Conservation (phyloP, 306 rosid genomes). For the Ammopiptanthus mongolicus region DNA sequence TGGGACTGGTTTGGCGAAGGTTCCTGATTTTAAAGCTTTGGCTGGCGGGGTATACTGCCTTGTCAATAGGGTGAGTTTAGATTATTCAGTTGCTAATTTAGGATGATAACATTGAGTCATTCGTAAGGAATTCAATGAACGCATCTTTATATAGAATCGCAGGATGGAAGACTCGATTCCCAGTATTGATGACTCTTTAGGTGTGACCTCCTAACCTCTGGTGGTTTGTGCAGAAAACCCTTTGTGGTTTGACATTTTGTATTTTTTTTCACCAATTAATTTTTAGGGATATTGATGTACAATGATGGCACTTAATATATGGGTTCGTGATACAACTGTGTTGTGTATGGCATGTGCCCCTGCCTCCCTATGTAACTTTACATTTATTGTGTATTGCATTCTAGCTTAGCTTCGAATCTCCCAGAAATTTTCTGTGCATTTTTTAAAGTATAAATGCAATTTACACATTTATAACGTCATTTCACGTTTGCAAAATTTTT, state of each 20-base stretch:
- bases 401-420: neutral
- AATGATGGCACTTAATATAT: constrained; percentile 29
- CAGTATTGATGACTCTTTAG: constrained; percentile 49
- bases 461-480: neutral
- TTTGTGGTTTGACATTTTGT: constrained; percentile 39
- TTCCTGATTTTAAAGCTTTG: constrained; percentile 41
- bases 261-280: constrained; percentile 17
- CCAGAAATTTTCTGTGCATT: neutral
- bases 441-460: neutral
- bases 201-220: constrained; percentile 58
- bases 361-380: neutral
- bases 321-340: constrained; percentile 26
- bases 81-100: constrained; percentile 72
- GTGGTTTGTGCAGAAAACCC: constrained; percentile 76
- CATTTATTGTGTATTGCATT: neutral
- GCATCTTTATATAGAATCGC: constrained; percentile 29
- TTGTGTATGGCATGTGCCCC: neutral
- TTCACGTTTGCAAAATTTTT: no score
- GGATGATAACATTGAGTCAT: constrained; percentile 45
- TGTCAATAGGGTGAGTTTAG: constrained; percentile 62
- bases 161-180: constrained; percentile 42
- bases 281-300: constrained; percentile 35
- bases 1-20: constrained; percentile 45
- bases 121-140: constrained; percentile 43
- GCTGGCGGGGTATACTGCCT: constrained; percentile 43